phyloP scores from a whole-genome alignment of 371 early-diverging fungal genomes.

The Gilbertella persicaria region DNA sequence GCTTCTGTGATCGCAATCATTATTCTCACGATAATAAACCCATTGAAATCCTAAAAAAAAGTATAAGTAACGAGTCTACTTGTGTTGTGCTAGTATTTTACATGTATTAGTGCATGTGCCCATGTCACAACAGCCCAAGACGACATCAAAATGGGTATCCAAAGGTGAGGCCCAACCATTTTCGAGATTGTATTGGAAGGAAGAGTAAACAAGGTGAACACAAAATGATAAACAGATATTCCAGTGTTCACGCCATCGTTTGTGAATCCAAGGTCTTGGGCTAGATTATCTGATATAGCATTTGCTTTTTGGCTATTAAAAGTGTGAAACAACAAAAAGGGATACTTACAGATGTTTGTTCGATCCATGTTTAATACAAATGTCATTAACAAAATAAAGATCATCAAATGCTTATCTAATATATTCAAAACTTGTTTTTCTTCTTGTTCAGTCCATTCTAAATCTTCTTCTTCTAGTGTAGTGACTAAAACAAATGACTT shows the following conservation, averaged over 20 bases:
- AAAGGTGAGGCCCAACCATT: slow-evolving; percentile 54
- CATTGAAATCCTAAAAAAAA: slow-evolving; percentile 32
- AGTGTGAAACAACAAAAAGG: not conserved
- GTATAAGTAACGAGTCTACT: too few species aligned
- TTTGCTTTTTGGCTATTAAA: slow-evolving; percentile 28
- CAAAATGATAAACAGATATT: slow-evolving; percentile 30
- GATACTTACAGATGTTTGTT: slow-evolving; percentile 22
- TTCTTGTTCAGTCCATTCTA: slow-evolving; percentile 18
- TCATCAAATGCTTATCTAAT: slow-evolving; percentile 20
- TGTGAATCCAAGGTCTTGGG: slow-evolving; percentile 35
- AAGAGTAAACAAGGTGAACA: slow-evolving; percentile 40
- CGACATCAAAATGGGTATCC: slow-evolving; percentile 65
- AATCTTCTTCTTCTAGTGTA: not conserved
- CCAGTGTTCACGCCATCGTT: slow-evolving; percentile 38
- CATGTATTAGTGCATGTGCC: slow-evolving; percentile 33
- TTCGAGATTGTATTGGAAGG: slow-evolving; percentile 54
- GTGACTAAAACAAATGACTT: not conserved
- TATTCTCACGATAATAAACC: slow-evolving; percentile 32
- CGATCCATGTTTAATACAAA: slow-evolving; percentile 30
- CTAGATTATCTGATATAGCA: slow-evolving; percentile 44
- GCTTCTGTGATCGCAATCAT: slow-evolving; percentile 46
- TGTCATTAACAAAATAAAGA: slow-evolving; percentile 25
- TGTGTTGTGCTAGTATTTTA: too few species aligned
- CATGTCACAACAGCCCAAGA: slow-evolving; percentile 62
- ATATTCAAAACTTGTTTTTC: slow-evolving; percentile 14